Base-by-base conservation (phyloP, 2,329 filamentous ascomycete species). In the Seiridium unicorne region DNA sequence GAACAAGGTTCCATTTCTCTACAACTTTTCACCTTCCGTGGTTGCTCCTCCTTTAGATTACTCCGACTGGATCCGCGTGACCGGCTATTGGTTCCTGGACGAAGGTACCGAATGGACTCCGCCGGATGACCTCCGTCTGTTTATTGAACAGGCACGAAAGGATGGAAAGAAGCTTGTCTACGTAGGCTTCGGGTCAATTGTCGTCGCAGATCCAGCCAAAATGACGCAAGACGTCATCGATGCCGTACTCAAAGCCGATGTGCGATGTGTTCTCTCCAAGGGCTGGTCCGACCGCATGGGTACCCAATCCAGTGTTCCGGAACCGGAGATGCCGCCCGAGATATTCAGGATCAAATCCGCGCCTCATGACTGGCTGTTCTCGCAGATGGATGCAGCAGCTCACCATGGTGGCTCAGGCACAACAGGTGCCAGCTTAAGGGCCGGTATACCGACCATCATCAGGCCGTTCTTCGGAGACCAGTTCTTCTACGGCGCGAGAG, bases 391-490 rank as follows among this genome's bases (percentile, higher is more conserved):
- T 70, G 95, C 94, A 4, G 94, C 91, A 3, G 92, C 91, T 6
- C 95, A 99, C 72, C 95, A 99, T 70, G 95, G 95, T 53, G 95
- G 95, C 4, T 92, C 93, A 4, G 95, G 95, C 2, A 99, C 95
- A 0, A 99, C 95, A 0, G 95, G 95, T 2, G 95, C 95, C 1
- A 96, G 92, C 73, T 80, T 99, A 54, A 85, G 95, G 57, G 93
- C 93, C 0, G 95, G 95, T 2, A 86, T 97, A 4, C 95, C 95
- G 0, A 98, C 95, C 0, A 93, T 99, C 64, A 90, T 98, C 71
- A 91, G 94, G 62, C 95, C 95, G 0, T 99, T 98, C 79, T 99
- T 99, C 71, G 95, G 95, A 4, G 95, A 99, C 69, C 95, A 99
- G 72, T 97, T 90, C 81, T 99, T 99, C 80, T 98, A 96, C 68